Percentiles rank a stretch among this genome's conserved stretches.
phyloP scores from a whole-genome alignment of 1,284 basidiomycete species.

The Melampsora larici-populina region DNA sequence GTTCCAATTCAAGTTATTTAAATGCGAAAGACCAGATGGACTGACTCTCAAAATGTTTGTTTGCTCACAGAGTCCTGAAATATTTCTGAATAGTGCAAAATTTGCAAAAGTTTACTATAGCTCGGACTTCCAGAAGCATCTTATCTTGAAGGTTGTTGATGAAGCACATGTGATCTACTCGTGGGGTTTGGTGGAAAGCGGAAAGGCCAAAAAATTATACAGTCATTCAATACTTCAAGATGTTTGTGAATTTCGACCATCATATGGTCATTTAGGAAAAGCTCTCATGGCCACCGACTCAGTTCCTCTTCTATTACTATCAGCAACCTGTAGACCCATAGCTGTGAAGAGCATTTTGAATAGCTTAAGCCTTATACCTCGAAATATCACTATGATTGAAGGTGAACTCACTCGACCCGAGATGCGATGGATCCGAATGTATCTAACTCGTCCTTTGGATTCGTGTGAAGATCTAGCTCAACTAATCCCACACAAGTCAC shows the following conservation, averaged over 20 bases:
- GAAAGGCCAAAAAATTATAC: neutral
- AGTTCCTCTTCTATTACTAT: neutral
- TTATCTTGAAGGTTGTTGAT: slow-evolving; percentile 4
- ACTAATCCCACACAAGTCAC: neutral
- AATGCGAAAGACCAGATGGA: neutral
- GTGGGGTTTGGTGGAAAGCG: slow-evolving; percentile 31
- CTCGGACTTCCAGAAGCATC: neutral
- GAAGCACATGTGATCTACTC: slow-evolving; percentile 8
- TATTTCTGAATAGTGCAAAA: slow-evolving; percentile 12
- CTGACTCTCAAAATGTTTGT: neutral
- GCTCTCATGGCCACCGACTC: neutral
- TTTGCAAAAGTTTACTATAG: slow-evolving; percentile 6
- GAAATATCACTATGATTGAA: neutral
- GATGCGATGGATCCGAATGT: neutral
- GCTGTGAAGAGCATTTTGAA: neutral
- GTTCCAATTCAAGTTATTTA: no score
- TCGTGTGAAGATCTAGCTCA: neutral
- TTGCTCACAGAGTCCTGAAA: neutral
- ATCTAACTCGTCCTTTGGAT: neutral
- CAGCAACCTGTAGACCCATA: slow-evolving; percentile 22
- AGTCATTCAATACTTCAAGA: neutral
- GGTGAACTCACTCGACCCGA: no score
- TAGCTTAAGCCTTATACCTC: slow-evolving; percentile 1
- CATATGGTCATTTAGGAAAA: slow-evolving; percentile 6
- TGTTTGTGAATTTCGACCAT: neutral